Evolutionary conservation across 2,329 filamentous ascomycete species (phyloP), one percentile per base, ranked within the genome.

Genomic region (Epichloe brachyelytri): DNA sequence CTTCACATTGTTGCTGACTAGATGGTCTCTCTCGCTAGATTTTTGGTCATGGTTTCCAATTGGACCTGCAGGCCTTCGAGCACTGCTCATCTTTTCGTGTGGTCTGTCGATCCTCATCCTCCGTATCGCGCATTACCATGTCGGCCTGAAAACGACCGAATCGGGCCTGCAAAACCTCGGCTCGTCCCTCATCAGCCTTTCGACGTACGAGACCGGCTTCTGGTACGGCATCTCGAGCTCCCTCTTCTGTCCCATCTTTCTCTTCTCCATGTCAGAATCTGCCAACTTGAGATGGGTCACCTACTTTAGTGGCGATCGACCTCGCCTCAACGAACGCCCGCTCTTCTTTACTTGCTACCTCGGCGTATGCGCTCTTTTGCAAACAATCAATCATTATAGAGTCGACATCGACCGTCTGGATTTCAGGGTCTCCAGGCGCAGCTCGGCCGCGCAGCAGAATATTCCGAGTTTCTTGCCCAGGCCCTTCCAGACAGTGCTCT

Each of bases 1-100:
- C 6, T 19, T 6, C 17, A 19, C 36, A 12, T 46, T 45, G 22
- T 58, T 44, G 17, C 22, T 44, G 15, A 44, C 43, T n/a, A 11
- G 43, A 44, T 8, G 19, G 20, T 14, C 7, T 44, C 36, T 38
- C 12, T 38, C 36, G 45, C 2, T 36, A 91, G 87, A 81, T 48
- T 71, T 95, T 54, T 95, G 88, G 89, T 74, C 82, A 59, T 91
- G 87, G 85, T 88, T 95, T 58, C 89, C 89, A 22, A 60, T 95
- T 39, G 86, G 88, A 48, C 75, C 76, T 51, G 80, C 85, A 43
- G 88, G 87, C 53, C 67, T 94, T 51, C 85, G 89, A 59, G 79
- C 88, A 5, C 63, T 83, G 15, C 75, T 88, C 55, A 78, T 96
- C 56, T 91, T 90, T 69, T 71, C 86, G 55, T 85, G 83, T 59